A percentile compares a stretch with the other conserved stretches of the same genome.
These are phyloP conservation scores for Penicillium occitanis DNA, from an alignment of 2,329 filamentous ascomycete genomes.

Conservation along the genomic window DNA sequence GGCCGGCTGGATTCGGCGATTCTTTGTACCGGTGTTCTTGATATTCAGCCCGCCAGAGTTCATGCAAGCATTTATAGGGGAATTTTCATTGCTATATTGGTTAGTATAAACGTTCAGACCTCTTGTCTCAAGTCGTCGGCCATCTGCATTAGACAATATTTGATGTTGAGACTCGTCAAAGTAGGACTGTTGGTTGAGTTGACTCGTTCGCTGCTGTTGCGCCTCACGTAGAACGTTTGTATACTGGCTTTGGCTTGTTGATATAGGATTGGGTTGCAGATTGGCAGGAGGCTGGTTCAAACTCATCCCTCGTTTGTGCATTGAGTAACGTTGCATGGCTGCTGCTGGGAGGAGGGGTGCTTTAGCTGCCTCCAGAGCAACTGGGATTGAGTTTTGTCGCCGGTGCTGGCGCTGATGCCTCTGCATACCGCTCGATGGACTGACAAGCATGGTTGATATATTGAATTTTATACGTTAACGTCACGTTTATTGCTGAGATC, in stretches of 20 bases:
- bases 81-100: slow-evolving; percentile 42
- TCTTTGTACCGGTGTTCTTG: slow-evolving; percentile 23
- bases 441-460: slow-evolving; percentile 70
- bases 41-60: slow-evolving; percentile 25
- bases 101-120: slow-evolving; percentile 34
- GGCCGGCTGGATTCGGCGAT: slow-evolving; percentile 27
- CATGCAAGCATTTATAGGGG: slow-evolving; percentile 26
- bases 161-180: slow-evolving; percentile 35
- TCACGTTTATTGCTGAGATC: neutral
- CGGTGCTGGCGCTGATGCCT: slow-evolving; percentile 73
- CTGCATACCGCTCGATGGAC: slow-evolving; percentile 69
- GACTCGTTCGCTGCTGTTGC: slow-evolving; percentile 82
- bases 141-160: slow-evolving; percentile 30
- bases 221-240: slow-evolving; percentile 86
- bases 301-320: slow-evolving; percentile 81
- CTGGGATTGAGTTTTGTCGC: slow-evolving; percentile 83
- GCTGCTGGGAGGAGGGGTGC: slow-evolving; percentile 62
- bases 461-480: slow-evolving; percentile 1
- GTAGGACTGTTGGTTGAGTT: slow-evolving; percentile 56
- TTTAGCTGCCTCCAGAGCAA: slow-evolving; percentile 72
- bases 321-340: slow-evolving; percentile 53
- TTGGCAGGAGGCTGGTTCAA: slow-evolving; percentile 68
- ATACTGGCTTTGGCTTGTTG: slow-evolving; percentile 46
- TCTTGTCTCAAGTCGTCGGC: slow-evolving; percentile 33
- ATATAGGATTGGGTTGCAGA: slow-evolving; percentile 46